A percentile compares a stretch with the other conserved stretches of the same genome.
phyloP scores from a whole-genome alignment of 2,329 filamentous ascomycete species.

The Trichoderma sp. region DNA sequence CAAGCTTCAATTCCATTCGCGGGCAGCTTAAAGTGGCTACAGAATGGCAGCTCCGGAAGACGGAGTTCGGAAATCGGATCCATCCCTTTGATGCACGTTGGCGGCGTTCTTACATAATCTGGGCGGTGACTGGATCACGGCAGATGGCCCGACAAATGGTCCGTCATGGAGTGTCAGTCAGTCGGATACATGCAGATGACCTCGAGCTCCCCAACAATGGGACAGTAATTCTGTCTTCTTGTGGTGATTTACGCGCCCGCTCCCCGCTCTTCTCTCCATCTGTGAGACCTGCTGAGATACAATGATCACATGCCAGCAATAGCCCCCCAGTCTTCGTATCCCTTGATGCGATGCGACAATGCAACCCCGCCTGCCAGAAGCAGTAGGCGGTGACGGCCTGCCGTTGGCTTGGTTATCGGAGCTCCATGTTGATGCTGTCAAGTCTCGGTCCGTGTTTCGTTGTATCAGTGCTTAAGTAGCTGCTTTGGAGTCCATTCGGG shows the following conservation, averaged over 20 bases:
- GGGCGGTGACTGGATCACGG: conserved; percentile 11
- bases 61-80: not conserved
- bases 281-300: not conserved
- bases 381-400: conserved; percentile 20
- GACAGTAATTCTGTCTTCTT: not conserved
- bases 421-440: too few species aligned
- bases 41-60: not conserved
- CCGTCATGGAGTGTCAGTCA: not conserved
- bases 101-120: not conserved
- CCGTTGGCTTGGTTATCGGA: not conserved
- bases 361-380: conserved; percentile 22
- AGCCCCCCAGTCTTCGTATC: not conserved
- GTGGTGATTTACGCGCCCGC: not conserved
- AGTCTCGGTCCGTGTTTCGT: too few species aligned
- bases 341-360: not conserved
- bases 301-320: conserved; percentile 15
- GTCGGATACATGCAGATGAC: not conserved
- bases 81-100: not conserved
- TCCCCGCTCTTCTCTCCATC: not conserved
- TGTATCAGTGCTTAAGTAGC: too few species aligned
- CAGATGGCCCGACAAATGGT: not conserved
- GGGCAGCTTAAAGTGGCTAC: not conserved
- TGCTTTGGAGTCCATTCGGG: too few species aligned
- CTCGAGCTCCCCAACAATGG: too few species aligned
- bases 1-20: too few species aligned